Evolutionary conservation across 2,329 filamentous ascomycete species (phyloP), one percentile per base, ranked within the genome.

Genomic region (Tolypocladium ophioglossoides): DNA sequence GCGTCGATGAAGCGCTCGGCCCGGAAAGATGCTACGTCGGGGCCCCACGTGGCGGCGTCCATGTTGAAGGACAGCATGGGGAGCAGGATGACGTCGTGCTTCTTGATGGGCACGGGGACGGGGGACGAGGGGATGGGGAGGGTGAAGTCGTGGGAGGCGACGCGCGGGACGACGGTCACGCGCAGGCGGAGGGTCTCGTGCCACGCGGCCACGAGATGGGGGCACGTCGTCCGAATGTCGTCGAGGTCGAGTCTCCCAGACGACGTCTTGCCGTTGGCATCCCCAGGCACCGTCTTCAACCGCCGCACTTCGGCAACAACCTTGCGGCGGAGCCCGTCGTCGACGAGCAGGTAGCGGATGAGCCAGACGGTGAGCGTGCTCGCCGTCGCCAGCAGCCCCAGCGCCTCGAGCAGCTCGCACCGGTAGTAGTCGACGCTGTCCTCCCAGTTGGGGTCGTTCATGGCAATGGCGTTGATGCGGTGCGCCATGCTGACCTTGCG

Each of bases 301-400:
- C 49, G 41, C 4, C 64, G 57, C 1, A 63, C 63, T 51, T 68
- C 63, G 4, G 54, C 51, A 1, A 61, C 54, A 10, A 67, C 57
- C n/a, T 56, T 47, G 16, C 52, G 53, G 10, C 63, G 53, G 22
- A 66, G 55, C 9, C 54, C 56, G 4, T 56, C 55, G 0, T 58
- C 48, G 20, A 61, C 55, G 11, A 68, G 44, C 3, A 68, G 58
- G 30, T 68, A 61, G 14, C 66, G 62, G 32, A 63, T 55, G 6
- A 68, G 59, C 66, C 66, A 68, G 27, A 65, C 63, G 9, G 62
- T 57, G 11, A 68, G 61, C 0, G 65, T 67, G 54, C 65, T 67
- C 1, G 66, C 63, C 0, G 66, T 68, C 10, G 63, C 62, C 2
- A 68, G 57, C 1, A 68, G 61, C 11, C 66, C 66, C 16, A 68